Evolutionary conservation across 805 yeast genomes (phyloP).

Genomic region (Metschnikowia dekortorum): DNA sequence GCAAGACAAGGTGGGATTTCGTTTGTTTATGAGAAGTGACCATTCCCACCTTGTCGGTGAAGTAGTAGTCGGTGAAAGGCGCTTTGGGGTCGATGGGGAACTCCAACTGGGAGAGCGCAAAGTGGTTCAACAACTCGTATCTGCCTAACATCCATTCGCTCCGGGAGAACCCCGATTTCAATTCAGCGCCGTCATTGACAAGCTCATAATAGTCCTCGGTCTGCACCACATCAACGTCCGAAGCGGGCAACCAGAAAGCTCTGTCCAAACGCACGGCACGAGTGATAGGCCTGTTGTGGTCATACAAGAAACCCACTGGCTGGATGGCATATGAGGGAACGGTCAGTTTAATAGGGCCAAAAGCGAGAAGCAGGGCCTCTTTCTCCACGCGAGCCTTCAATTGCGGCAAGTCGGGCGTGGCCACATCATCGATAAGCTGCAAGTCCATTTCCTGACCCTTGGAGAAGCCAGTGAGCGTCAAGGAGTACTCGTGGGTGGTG

Average conservation of each 20-base stretch:
- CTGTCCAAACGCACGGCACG: slow-evolving; percentile 59
- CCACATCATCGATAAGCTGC: slow-evolving; percentile 16
- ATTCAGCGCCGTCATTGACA: slow-evolving; percentile 67
- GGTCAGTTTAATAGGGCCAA: slow-evolving; percentile 48
- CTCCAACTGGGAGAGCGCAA: slow-evolving; percentile 59
- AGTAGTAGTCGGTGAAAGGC: slow-evolving; percentile 57
- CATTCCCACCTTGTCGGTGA: slow-evolving; percentile 87
- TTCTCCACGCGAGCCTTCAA: slow-evolving; percentile 36
- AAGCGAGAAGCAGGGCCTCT: slow-evolving; percentile 38
- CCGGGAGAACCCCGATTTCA: slow-evolving; percentile 73
- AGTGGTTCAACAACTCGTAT: slow-evolving; percentile 43
- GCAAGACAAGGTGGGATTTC: slow-evolving; percentile 49
- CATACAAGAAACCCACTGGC: slow-evolving; percentile 56
- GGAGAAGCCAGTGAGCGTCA: slow-evolving; percentile 43
- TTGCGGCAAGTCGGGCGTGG: slow-evolving; percentile 23
- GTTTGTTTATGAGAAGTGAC: slow-evolving; percentile 67
- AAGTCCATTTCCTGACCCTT: slow-evolving; percentile 45
- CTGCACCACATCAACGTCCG: slow-evolving; percentile 62
- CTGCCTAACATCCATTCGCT: slow-evolving; percentile 66
- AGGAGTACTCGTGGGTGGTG: slow-evolving; percentile 44
- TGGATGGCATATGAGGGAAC: slow-evolving; percentile 44
- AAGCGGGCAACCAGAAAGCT: slow-evolving; percentile 84
- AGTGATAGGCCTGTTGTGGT: slow-evolving; percentile 61
- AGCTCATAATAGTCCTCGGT: slow-evolving; percentile 85
- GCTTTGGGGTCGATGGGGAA: slow-evolving; percentile 39